Conservation (phyloP, 169 alveolate species). For the Plasmodium vivax region DNA sequence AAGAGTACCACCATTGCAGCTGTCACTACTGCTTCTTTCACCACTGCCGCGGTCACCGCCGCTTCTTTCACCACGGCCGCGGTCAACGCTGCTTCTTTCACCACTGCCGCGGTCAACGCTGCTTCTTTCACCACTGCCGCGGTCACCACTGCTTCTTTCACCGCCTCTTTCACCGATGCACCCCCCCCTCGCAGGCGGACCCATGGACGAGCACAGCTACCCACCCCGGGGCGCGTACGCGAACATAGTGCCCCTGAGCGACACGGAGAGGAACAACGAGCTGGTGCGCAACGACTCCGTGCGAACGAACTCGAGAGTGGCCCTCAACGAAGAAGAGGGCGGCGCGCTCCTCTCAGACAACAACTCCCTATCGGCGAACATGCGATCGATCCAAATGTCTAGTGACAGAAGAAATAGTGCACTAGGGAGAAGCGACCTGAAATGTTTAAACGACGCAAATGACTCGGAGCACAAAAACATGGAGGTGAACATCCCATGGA, state of each 20-base stretch:
- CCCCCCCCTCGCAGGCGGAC: conserved; percentile 20
- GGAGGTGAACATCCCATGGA: conserved; percentile 70
- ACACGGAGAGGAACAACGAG: conserved; percentile 42
- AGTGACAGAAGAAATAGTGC: conserved; percentile 49
- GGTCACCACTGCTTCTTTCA: background rate
- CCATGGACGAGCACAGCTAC: background rate
- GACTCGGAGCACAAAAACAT: conserved; percentile 53
- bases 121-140: no score
- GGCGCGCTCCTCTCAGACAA: background rate
- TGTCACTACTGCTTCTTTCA: background rate
- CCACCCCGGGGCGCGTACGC: background rate
- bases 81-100: background rate
- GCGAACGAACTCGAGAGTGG: conserved; percentile 16
- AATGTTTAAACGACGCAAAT: conserved; percentile 40
- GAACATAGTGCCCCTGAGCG: conserved; percentile 43
- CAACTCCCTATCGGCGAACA: conserved; percentile 14
- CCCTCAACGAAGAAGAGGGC: conserved; percentile 7
- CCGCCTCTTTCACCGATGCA: background rate
- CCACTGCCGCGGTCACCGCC: no score
- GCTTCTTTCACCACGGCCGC: background rate
- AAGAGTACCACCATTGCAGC: background rate
- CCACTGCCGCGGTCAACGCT: no score
- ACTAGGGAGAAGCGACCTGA: conserved; percentile 30
- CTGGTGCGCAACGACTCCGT: conserved; percentile 15
- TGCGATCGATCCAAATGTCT: conserved; percentile 65